These are phyloP conservation scores for Thalassiosira mediterranea DNA, from an alignment of 352 stramenopile genomes.

Conservation along the genomic window DNA sequence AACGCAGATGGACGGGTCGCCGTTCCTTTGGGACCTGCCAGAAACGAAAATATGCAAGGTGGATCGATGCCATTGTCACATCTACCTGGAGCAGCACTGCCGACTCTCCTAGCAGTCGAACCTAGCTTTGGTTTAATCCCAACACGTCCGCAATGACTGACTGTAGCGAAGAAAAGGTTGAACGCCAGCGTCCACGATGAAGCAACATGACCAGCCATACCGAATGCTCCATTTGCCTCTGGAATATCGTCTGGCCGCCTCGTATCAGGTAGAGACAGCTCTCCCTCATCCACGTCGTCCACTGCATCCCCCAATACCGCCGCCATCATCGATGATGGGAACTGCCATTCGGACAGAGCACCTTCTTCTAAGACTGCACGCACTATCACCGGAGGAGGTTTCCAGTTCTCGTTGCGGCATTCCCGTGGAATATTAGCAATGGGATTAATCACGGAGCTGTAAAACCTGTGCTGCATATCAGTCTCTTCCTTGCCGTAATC, in stretches of 20 bases:
- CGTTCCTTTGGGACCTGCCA: slow-evolving; percentile 49
- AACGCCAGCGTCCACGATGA: slow-evolving; percentile 57
- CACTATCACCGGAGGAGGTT: slow-evolving; percentile 45
- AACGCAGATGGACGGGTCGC: slow-evolving; percentile 35
- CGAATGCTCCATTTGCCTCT: slow-evolving; percentile 37
- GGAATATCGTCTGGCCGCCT: background rate
- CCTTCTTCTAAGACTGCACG: slow-evolving; percentile 31
- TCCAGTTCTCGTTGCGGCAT: slow-evolving; percentile 34
- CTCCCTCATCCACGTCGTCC: slow-evolving; percentile 54
- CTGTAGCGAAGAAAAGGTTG: slow-evolving; percentile 28
- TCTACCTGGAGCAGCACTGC: slow-evolving; percentile 3
- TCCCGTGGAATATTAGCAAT: slow-evolving; percentile 7
- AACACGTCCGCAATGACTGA: slow-evolving; percentile 41
- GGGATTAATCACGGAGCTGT: slow-evolving; percentile 20
- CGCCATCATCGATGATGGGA: slow-evolving; percentile 22
- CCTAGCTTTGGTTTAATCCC: slow-evolving; percentile 3
- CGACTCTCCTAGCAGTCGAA: slow-evolving; percentile 9
- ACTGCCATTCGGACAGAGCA: background rate
- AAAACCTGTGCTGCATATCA: slow-evolving; percentile 29
- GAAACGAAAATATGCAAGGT: slow-evolving; percentile 57
- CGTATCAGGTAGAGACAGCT: slow-evolving; percentile 25
- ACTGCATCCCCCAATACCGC: slow-evolving; percentile 47
- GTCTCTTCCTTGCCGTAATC: slow-evolving; percentile 21
- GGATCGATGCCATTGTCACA: slow-evolving; percentile 49
- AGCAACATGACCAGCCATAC: slow-evolving; percentile 57